Base-by-base conservation (phyloP, 371 early-diverging fungal species). In the Nosema muscidifuracis region DNA sequence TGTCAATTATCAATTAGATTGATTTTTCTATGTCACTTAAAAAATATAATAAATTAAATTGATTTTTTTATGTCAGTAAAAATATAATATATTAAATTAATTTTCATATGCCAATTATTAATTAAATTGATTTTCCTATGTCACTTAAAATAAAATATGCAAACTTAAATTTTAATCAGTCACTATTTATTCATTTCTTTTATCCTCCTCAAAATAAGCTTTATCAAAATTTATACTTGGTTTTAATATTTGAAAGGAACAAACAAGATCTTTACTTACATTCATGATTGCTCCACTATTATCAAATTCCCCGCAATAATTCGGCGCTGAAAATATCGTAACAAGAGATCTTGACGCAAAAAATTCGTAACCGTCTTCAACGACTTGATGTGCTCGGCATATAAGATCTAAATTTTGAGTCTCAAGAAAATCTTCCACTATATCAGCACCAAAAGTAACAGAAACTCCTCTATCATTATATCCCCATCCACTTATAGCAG, bases 251-350 rank as follows among this genome's bases (percentile, higher is more conserved):
- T 90, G 88, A 85, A 91, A 91, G 30, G 89, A 88, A 80, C 95
- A 95, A 81, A 92, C 87, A 69, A 95, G 85, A 33, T 91, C 88
- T 77, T 92, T 90, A 81, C 92, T 92, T 31, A 95, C 93, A 72
- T 89, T 89, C 94, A 97, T 92, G 87, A 97, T 92, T 3, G 93
- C 95, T 13, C 92, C 95, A 1, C 92, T 89, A 81, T 79, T 93
- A 89, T 64, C 93, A 87, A 81, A 91, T 89, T 85, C 95, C 55
- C 95, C 95, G 81, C 97, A 97, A 61, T 76, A 76, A 64, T 76
- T 71, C 22, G 76, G 76, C 24, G 76, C 76, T 30, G 55, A 44
- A 70, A 70, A 76, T 40, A 76, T 40, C 36, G 67, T 71, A 44
- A 61, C 26, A n/a, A 70, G 13, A 40, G 53, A 67, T 33, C 56